Evolutionary conservation across 2,329 filamentous ascomycete genomes (phyloP).

Genomic region (Epichloe uncinata): DNA sequence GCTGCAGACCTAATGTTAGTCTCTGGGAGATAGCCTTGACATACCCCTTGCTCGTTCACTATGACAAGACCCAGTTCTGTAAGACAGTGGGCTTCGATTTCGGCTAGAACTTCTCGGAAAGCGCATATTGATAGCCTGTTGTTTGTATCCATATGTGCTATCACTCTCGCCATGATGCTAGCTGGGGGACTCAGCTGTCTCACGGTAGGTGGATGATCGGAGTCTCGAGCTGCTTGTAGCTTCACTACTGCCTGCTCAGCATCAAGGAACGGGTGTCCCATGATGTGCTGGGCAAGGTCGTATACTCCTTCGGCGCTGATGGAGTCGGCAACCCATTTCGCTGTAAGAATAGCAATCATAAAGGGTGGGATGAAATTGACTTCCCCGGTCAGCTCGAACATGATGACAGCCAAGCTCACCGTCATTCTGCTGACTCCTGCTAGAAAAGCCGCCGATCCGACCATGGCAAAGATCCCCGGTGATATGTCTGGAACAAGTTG

Average conservation of each 20-base stretch:
- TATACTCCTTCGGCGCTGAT: conserved; percentile 41
- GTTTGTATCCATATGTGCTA: conserved; percentile 28
- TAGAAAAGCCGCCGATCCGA: conserved; percentile 44
- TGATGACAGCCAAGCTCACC: conserved; percentile 43
- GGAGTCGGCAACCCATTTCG: conserved; percentile 44
- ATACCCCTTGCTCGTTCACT: conserved; percentile 30
- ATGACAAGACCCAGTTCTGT: conserved; percentile 46
- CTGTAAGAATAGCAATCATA: conserved; percentile 45
- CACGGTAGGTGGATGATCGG: conserved; percentile 20
- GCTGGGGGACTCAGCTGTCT: conserved; percentile 38
- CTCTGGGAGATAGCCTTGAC: conserved; percentile 43
- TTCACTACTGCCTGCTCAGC: conserved; percentile 29
- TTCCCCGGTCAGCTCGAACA: conserved; percentile 48
- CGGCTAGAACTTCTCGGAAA: conserved; percentile 30
- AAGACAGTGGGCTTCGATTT: conserved; percentile 34
- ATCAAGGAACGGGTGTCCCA: conserved; percentile 46
- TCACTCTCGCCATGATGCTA: conserved; percentile 43
- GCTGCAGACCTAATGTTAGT: conserved; percentile 38
- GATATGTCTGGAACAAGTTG: conserved; percentile 27
- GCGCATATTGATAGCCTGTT: conserved; percentile 25
- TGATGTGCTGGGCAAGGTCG: conserved; percentile 43
- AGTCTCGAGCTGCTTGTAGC: conserved; percentile 21
- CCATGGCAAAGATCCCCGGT: conserved; percentile 48
- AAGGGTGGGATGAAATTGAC: conserved; percentile 43
- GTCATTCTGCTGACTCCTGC: conserved; percentile 47